Evolutionary conservation across 75 land plant species (phyloP).

Genomic region (Ceratopteris richardii): DNA sequence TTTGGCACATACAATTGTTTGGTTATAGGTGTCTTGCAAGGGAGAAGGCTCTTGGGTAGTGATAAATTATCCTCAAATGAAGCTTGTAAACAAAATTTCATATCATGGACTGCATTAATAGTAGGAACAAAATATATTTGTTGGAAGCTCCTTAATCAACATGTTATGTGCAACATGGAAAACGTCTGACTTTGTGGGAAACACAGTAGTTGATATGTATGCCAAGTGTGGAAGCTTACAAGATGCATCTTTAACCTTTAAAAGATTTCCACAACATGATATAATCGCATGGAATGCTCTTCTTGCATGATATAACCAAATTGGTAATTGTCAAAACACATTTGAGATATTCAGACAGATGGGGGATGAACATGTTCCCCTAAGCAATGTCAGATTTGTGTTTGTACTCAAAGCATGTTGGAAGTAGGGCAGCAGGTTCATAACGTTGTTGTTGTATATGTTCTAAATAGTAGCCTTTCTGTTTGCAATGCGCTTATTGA

Average conservation of each 20-base stretch:
- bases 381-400: no score
- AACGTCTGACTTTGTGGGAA: not conserved
- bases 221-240: slow-evolving; percentile 35
- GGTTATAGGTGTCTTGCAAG: no score
- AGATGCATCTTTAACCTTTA: slow-evolving; percentile 33
- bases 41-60: no score
- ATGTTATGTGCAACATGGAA: no score
- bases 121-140: no score
- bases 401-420: not conserved
- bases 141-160: no score
- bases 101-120: no score
- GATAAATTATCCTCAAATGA: no score
- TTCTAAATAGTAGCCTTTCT: not conserved
- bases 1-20: no score
- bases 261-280: slow-evolving; percentile 44
- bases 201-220: slow-evolving; percentile 47
- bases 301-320: slow-evolving; percentile 48
- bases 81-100: no score
- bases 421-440: not conserved
- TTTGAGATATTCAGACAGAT: slow-evolving; percentile 46
- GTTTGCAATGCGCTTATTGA: slow-evolving; percentile 2
- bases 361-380: slow-evolving; percentile 11
- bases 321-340: slow-evolving; percentile 40
- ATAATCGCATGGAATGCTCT: slow-evolving; percentile 57
- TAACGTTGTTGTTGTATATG: not conserved